phyloP scores from a whole-genome alignment of 129 eudicot species.

The Flaveria ramosissima region DNA sequence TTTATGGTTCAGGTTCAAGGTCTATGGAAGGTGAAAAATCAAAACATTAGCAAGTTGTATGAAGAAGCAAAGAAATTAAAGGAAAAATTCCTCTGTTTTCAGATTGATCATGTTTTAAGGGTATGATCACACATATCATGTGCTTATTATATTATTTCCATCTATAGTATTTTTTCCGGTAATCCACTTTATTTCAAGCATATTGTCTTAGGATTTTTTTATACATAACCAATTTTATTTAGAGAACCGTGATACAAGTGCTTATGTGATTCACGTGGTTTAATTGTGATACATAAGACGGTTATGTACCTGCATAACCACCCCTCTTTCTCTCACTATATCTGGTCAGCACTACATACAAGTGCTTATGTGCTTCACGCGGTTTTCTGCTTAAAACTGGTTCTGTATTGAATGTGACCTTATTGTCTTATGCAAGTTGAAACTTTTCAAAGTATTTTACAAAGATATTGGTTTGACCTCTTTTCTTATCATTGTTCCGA shows the following conservation, averaged over 20 bases:
- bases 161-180: background rate
- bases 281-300: background rate
- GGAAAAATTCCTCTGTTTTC: conserved; percentile 64
- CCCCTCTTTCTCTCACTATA: too few relatives aligned
- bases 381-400: background rate
- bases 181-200: background rate
- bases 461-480: too few relatives aligned
- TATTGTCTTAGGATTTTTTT: background rate
- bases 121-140: conserved; percentile 38
- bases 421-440: too few relatives aligned
- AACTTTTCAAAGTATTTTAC: too few relatives aligned
- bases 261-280: too few relatives aligned
- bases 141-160: background rate
- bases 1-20: conserved; percentile 64
- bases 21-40: conserved; percentile 74
- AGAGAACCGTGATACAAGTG: background rate
- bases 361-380: background rate
- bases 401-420: too few relatives aligned
- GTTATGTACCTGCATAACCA: background rate
- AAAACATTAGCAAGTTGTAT: conserved; percentile 58
- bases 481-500: too few relatives aligned
- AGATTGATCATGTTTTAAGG: conserved; percentile 74
- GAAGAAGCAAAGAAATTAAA: conserved; percentile 77
- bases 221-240: background rate
- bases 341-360: too few relatives aligned